These are phyloP conservation scores for Schizochytrium sp. DNA, from an alignment of 108 stramenopile species.

Conservation along the genomic window DNA sequence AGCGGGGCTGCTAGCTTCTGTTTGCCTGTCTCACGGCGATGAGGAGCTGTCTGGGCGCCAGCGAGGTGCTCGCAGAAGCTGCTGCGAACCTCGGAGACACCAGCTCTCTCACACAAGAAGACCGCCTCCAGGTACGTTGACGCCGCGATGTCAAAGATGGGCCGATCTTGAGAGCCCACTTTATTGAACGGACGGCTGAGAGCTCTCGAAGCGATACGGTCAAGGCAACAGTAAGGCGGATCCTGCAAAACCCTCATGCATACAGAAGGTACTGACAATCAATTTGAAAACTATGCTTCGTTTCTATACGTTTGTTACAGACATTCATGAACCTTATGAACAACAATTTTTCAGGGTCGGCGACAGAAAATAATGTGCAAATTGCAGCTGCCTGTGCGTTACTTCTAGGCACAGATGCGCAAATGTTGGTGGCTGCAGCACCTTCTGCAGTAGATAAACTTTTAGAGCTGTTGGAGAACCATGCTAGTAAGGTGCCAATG, in stretches of 20 bases:
- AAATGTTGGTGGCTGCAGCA: neutral
- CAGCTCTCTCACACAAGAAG: neutral
- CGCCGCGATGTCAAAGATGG: no score
- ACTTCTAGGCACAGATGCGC: neutral
- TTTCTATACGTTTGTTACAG: neutral
- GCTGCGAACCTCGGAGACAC: conserved; percentile 18
- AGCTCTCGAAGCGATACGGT: no score
- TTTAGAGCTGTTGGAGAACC: neutral
- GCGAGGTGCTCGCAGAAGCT: neutral
- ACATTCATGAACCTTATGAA: neutral
- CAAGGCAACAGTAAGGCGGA: no score
- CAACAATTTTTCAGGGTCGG: neutral
- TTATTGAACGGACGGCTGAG: no score
- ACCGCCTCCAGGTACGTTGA: neutral
- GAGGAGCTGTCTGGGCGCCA: neutral
- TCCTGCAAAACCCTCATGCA: no score
- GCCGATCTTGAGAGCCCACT: no score
- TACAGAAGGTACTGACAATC: no score
- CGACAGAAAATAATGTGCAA: neutral
- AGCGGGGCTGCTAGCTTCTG: neutral
- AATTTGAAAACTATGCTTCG: no score
- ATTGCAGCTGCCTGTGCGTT: neutral
- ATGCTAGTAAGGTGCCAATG: neutral
- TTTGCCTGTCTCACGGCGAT: neutral
- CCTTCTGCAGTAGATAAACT: neutral